Base-by-base conservation (phyloP, 495 filamentous ascomycete species). In the Mycothermus thermophilus region DNA sequence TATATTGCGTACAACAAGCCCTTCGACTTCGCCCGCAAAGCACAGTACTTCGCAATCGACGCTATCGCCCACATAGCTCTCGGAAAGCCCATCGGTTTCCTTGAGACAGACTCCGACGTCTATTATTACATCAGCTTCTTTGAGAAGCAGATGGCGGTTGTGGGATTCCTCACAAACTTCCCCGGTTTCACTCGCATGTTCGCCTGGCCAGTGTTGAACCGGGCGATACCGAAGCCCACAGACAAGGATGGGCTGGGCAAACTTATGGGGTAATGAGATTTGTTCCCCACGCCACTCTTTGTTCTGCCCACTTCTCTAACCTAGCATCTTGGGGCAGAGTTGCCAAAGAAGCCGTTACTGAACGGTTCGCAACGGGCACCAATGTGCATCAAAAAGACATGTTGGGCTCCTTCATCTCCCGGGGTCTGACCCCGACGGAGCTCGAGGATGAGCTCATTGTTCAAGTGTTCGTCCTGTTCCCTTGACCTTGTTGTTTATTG, bases 21-120 rank as follows among this genome's bases (percentile, higher is more conserved):
- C 5, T 40, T 71, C 16, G 62, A 69, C 38, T 51, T 71, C 17
- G 56, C 48, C 1, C 48, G 40, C 11, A 53, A 41, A 23, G 45
- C 45, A 5, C 47, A 48, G 15, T 57, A 43, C 26, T 48, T 59
- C 30, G 42, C 54, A 4, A 35, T 17, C 10, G 33, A 35, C 13
- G 33, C 27, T 3, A 19, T 35, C 13, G 23, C 22, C 24, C 22
- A 27, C 54, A 30, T 52, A 18, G 44, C 47, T 8, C 48, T 54
- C 20, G 58, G 58, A 20, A 32, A 46, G 18, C 32, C 54, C 1
- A 54, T 62, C 34, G 55, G 58, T 12, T 56, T 54, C 25, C 19
- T 58, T 5, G 40, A 37, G 8, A 35, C 33, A 4, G 54, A 57
- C 18, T 29, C 21, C 1, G 58, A 58, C 29, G 27, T 50, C 3